phyloP scores from a whole-genome alignment of 192 early-diverging fungal species.

The Radiomyces spectabilis region DNA sequence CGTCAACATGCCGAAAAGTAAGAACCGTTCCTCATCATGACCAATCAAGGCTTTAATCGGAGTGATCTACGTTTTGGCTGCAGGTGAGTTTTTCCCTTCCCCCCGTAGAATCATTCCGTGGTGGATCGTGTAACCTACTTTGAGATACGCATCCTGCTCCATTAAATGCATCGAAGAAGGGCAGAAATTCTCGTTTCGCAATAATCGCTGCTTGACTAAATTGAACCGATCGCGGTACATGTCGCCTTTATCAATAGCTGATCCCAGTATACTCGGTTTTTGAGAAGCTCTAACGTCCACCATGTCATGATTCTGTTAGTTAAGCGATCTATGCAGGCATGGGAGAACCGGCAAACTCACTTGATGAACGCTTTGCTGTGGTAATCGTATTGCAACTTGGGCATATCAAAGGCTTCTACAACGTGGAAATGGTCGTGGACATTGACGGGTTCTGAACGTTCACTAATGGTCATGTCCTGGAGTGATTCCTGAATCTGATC shows the following conservation, averaged over 20 bases:
- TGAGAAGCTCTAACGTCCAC: constrained; percentile 24
- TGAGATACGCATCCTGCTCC: constrained; percentile 13
- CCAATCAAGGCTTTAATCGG: constrained; percentile 79
- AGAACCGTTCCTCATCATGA: constrained; percentile 52
- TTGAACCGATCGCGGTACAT: constrained; percentile 76
- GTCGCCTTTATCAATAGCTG: constrained; percentile 53
- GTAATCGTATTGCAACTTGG: constrained; percentile 58
- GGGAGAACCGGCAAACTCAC: no score
- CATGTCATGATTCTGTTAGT: no score
- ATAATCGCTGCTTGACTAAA: constrained; percentile 65
- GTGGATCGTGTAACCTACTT: constrained; percentile 16
- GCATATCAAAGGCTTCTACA: constrained; percentile 69
- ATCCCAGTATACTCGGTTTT: constrained; percentile 41
- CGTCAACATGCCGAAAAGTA: constrained; percentile 87
- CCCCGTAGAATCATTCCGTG: no score
- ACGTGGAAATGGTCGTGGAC: constrained; percentile 54
- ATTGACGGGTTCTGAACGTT: constrained; percentile 42
- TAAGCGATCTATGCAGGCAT: no score
- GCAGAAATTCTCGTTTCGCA: constrained; percentile 76
- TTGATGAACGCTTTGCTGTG: constrained; percentile 57
- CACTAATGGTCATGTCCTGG: constrained; percentile 21
- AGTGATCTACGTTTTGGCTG: constrained; percentile 65
- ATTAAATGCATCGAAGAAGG: constrained; percentile 44
- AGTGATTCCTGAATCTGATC: background rate
- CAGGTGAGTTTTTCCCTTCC: background rate